Base-by-base conservation (phyloP, 495 filamentous ascomycete genomes). In the Aspergillus nanangensis region DNA sequence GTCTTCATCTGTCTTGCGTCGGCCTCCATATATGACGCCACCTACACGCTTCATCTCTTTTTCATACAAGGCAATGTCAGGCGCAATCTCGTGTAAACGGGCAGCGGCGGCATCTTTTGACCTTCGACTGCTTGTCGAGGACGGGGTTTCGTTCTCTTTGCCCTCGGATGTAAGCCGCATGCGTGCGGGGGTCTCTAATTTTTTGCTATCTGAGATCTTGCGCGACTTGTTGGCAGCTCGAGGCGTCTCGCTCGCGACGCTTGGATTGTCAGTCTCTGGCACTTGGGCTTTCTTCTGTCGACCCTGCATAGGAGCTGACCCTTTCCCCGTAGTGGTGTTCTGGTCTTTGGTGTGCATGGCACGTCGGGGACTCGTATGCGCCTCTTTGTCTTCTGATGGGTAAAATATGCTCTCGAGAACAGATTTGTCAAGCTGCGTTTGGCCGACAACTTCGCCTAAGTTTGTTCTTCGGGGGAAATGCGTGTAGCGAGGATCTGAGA, bases 1-100 rank as follows among this genome's bases (percentile, higher is more conserved):
- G 47, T 78, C 76, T 36, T 71, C 69, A 43, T 77, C 75, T 10
- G 64, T 75, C 23, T 72, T 72, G n/a, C 73, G 69, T 48, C 76
- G 62, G 8, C 83, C 80, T 21, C 89, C 90, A 41, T 90, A 86
- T 55, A 88, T 85, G 2, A 90, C 79, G 27, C 84, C 82, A n/a
- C 90, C 90, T 32, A 87, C 85, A 17, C 81, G 80, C 70, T 93
- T 95, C 71, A 74, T 89, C 64, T 99, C 93, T 57, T 95, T 96
- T 61, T 99, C 86, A 58, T 90, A 96, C 40, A 91, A 69, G 7
- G 83, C 84, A 51, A 96, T 87, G 62, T 96, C 93, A 0, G 81
- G 76, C 8, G 88, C 90, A 19, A 87, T 65, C 18, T 81, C 77
- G 41, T 93, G 88, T 3, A 97, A 67, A 41, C 76, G 82, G 3